phyloP scores from a whole-genome alignment of 306 rosid genomes.

The Cicer judaicum region DNA sequence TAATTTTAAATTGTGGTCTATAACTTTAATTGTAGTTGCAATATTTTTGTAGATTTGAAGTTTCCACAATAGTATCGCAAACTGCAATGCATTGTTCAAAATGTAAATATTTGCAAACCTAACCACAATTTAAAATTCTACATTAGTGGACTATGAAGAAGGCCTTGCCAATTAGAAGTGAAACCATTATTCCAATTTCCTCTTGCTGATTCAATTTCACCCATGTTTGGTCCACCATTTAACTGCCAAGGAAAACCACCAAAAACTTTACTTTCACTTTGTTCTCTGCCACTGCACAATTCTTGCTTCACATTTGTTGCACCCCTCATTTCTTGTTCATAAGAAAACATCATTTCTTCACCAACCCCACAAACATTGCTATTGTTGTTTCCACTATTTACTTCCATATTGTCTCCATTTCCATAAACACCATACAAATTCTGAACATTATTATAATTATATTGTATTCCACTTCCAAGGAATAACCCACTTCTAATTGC shows the following conservation, averaged over 20 bases:
- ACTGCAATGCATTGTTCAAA: not conserved
- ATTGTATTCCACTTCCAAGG: slow-evolving; percentile 60
- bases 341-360: slow-evolving; percentile 47
- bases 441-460: slow-evolving; percentile 40
- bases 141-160: slow-evolving; percentile 81
- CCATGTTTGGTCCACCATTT: slow-evolving; percentile 61
- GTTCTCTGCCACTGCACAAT: slow-evolving; percentile 44
- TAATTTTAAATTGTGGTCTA: too few species aligned
- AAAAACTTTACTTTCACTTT: slow-evolving; percentile 55
- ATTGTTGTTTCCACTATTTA: slow-evolving; percentile 42
- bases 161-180: slow-evolving; percentile 76
- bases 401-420: slow-evolving; percentile 63
- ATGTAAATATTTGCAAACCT: not conserved
- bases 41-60: too few species aligned
- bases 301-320: slow-evolving; percentile 67
- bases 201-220: slow-evolving; percentile 65
- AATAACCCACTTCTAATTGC: slow-evolving; percentile 63
- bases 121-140: slow-evolving; percentile 39
- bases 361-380: slow-evolving; percentile 15
- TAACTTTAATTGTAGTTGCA: too few species aligned
- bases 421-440: slow-evolving; percentile 63
- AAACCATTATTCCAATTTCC: slow-evolving; percentile 77
- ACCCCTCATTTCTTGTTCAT: slow-evolving; percentile 55
- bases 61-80: too few species aligned
- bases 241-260: slow-evolving; percentile 78